phyloP scores from a whole-genome alignment of 345 rosid genomes.

The Pseudoturritis turrita region DNA sequence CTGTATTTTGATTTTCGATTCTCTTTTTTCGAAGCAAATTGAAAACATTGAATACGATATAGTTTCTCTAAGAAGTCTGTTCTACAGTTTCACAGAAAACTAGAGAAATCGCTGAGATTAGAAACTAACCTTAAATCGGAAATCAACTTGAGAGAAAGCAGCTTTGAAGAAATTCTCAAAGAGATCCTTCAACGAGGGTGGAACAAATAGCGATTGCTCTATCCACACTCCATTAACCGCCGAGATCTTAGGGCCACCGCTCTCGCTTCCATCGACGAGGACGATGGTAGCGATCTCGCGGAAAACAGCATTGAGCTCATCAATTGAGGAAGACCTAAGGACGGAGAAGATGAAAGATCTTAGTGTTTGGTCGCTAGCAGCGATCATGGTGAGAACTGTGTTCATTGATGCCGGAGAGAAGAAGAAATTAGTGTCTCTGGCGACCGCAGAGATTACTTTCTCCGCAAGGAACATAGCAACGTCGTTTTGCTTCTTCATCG shows the following conservation, averaged over 20 bases:
- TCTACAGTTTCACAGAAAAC: no score
- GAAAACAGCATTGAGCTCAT: neutral
- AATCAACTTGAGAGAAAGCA: neutral
- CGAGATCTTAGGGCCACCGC: neutral
- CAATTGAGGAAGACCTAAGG: neutral
- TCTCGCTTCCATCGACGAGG: neutral
- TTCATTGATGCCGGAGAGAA: slow-evolving; percentile 16
- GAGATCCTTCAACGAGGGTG: neutral
- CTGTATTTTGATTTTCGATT: no score
- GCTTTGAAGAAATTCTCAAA: neutral
- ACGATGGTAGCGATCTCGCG: neutral
- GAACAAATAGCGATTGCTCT: neutral
- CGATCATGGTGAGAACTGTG: neutral
- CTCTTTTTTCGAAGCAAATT: no score
- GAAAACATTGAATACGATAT: no score
- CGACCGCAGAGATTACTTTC: slow-evolving; percentile 7
- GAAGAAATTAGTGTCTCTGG: slow-evolving; percentile 1
- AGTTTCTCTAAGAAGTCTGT: no score
- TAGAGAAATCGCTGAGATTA: no score
- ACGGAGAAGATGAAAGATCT: neutral
- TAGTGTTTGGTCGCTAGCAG: neutral
- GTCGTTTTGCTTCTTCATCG: slow-evolving; percentile 1
- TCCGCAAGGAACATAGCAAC: neutral
- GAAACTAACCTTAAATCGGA: neutral
- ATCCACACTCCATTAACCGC: neutral